Base-by-base conservation (phyloP, 345 rosid genomes). In the Bruguiera parviflora region DNA sequence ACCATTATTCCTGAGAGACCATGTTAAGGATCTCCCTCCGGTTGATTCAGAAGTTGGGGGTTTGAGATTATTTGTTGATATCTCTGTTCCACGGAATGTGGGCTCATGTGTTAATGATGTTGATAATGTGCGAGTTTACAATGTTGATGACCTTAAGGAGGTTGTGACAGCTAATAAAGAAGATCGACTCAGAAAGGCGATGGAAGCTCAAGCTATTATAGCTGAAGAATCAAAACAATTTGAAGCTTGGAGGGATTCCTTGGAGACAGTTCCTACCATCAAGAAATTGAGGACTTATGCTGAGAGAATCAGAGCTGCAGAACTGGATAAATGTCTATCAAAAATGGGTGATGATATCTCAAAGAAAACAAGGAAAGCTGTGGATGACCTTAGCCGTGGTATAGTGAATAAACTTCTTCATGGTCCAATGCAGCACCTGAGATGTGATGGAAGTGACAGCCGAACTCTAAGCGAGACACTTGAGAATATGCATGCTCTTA, bases 101-200 rank as follows among this genome's bases (percentile, higher is more conserved):
- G 89, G 89, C 4, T 87, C 99, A 5, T 92, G 97, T 43, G 84
- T 88, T 39, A 66, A 73, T 0, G 91, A 90, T 52, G 82, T 84
- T 29, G 87, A 81, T 66, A 69, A 79, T 61, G 80, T 84, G 2
- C 74, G 79, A 21, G 93, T 95, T 68, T 95, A 90, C 83, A 95
- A 95, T 57, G 96, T 92, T 7, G 99, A 92, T 62, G 92, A 92
- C 83, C 96, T 95, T 43, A 92, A 92, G 82, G 99, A 95, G 83
- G 99, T 95, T n/a, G 99, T 95, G 70, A 93, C 96, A 53, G 96
- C 99, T 46, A 95, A 95, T 59, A 95, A 92, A 80, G 97, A 95
- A 82, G 99, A 95, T 66, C 84, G 97, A 22, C 77, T 92, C 65
- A 79, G 93, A 58, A 92, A 90, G 79, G 99, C 96, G 35, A 86